Evolutionary conservation across 345 rosid genomes (phyloP).

Genomic region (Camelina laxa): DNA sequence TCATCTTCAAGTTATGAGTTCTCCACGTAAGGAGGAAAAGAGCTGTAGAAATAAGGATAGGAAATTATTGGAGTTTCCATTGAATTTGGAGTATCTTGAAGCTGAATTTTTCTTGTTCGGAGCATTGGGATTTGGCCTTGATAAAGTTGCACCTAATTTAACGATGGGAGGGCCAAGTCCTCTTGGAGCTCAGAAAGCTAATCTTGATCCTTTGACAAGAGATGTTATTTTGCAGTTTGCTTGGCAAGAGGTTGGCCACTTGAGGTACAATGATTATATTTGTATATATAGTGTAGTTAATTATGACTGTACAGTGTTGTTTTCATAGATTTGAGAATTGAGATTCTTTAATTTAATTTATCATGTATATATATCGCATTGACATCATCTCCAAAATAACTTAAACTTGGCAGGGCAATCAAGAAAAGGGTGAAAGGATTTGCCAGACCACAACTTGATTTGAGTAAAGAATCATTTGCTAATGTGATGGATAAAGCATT

Average conservation of each 20-base stretch:
- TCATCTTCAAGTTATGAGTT: slow-evolving; percentile 34
- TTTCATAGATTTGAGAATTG: neutral
- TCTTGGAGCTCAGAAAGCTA: slow-evolving; percentile 61
- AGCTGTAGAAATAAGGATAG: slow-evolving; percentile 31
- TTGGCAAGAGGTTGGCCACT: slow-evolving; percentile 88
- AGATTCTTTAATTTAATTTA: neutral
- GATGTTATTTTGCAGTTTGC: slow-evolving; percentile 79
- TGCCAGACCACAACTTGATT: slow-evolving; percentile 76
- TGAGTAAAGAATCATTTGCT: slow-evolving; percentile 65
- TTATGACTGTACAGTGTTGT: too few species aligned
- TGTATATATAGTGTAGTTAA: neutral
- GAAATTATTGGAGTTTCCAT: slow-evolving; percentile 69
- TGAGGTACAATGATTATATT: slow-evolving; percentile 53
- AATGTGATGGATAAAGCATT: slow-evolving; percentile 59
- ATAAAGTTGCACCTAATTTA: slow-evolving; percentile 60
- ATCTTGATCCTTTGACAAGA: slow-evolving; percentile 55
- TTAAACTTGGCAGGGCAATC: slow-evolving; percentile 56
- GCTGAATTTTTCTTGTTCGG: slow-evolving; percentile 89
- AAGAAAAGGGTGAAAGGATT: slow-evolving; percentile 68
- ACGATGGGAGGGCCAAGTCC: slow-evolving; percentile 80
- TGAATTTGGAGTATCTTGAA: slow-evolving; percentile 86
- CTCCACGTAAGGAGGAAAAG: neutral
- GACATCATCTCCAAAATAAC: neutral
- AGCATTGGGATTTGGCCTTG: slow-evolving; percentile 73
- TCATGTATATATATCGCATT: neutral